Base-by-base conservation (phyloP, 495 filamentous ascomycete species). In the Corynascus novoguineensis region DNA sequence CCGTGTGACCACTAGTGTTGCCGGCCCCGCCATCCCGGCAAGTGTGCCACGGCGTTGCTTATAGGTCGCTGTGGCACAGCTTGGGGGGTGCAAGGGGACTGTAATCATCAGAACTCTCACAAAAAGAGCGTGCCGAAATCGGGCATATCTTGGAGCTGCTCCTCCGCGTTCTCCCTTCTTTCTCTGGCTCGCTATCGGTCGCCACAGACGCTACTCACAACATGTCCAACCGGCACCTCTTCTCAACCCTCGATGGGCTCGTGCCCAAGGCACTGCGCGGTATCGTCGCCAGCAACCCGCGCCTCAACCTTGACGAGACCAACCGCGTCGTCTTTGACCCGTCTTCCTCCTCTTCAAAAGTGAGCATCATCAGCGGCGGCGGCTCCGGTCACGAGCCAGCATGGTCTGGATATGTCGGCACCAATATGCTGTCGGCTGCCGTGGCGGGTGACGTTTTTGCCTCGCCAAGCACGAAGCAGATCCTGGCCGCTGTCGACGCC, bases 361-460 rank as follows among this genome's bases (percentile, higher is more conserved):
- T 85, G 37, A 75, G 78, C 31, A 72, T 85, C 63, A 78, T 85
- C 58, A 82, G 78, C 32, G 82, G 82, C 5, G 82, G 82, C 31
- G 82, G 82, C 31, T 78, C 74, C 31, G 83, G 83, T 31, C 83
- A 86, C 64, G 83, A 86, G 60, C 83, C 83, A 24, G 81, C 80
- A 42, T 84, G 81, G 81, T 77, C 81, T 4, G 83, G 82, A 12
- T 86, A 83, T 62, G 82, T 86, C 7, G 83, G 82, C 8, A 72
- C 72, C 57, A 82, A 82, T 69, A 70, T 86, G 70, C 72, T 86
- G 4, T 76, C 80, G 8, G 83, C 83, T 19, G 76, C 81, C 1
- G 81, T 81, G 21, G 76, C 73, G 51, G 83, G 83, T 29, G 82
- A 83, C 50, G 80, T 86, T 25, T 86, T 86, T 62, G 83, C 83